Conservation (phyloP, 176 grass and related monocot genomes). For the Raddia guianensis region DNA sequence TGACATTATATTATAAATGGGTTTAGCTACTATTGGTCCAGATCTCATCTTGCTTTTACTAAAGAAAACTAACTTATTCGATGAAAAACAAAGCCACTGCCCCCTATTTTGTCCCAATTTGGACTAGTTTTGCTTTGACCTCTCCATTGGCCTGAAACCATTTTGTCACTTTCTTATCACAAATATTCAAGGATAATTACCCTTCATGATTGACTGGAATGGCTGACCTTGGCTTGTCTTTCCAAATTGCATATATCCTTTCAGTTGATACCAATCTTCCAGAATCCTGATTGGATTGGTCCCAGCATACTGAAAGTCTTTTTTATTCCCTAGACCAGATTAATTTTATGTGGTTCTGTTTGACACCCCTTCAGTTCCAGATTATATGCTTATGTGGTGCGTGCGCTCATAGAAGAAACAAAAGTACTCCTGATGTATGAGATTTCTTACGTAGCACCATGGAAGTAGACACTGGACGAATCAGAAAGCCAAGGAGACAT, state of each 20-base stretch:
- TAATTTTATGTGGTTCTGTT: background rate
- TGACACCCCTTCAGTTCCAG: background rate
- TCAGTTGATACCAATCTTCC: constrained; percentile 9
- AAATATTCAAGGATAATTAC: background rate
- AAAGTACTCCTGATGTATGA: too few species aligned
- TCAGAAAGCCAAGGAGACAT: background rate
- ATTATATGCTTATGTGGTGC: too few species aligned
- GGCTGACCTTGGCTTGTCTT: background rate
- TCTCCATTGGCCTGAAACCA: background rate
- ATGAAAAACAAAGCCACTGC: background rate
- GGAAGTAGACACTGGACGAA: background rate
- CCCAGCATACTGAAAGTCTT: background rate
- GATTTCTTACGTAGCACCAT: background rate
- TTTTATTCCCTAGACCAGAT: background rate
- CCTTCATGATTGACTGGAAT: background rate
- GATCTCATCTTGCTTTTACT: background rate
- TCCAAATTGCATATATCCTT: background rate
- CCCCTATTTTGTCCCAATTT: background rate
- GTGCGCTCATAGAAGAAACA: background rate
- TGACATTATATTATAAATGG: background rate
- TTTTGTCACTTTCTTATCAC: constrained; percentile 19
- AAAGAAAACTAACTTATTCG: background rate
- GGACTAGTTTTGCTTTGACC: background rate
- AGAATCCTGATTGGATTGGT: background rate
- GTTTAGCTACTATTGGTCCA: background rate